Evolutionary conservation across 2,329 filamentous ascomycete species (phyloP).

Genomic region (Fusarium sp.): DNA sequence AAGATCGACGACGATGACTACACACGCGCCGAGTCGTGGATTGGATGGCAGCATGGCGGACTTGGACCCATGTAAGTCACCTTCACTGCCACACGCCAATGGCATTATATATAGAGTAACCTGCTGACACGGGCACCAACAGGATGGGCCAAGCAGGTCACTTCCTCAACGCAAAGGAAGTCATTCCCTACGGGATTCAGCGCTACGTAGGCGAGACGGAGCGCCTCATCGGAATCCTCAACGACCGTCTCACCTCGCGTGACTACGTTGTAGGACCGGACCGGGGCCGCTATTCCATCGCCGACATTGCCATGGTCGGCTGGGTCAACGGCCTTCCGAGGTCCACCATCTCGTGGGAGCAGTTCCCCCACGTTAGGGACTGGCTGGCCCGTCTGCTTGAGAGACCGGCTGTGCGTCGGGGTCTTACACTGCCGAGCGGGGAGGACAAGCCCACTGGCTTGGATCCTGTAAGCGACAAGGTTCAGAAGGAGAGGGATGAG

Average conservation of each 20-base stretch:
- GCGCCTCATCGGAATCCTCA: conserved; percentile 78
- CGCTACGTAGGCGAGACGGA: conserved; percentile 82
- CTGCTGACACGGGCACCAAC: conserved; percentile 30
- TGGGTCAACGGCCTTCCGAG: conserved; percentile 69
- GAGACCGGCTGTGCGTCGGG: conserved; percentile 78
- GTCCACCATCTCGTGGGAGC: conserved; percentile 56
- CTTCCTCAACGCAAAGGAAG: conserved; percentile 75
- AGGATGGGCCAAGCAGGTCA: conserved; percentile 84
- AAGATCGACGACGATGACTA: conserved; percentile 53
- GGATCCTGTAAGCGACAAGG: conserved; percentile 36
- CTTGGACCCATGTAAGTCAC: conserved; percentile 68
- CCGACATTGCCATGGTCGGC: conserved; percentile 78
- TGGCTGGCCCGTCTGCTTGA: conserved; percentile 79
- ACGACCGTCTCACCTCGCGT: conserved; percentile 69
- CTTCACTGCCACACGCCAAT: neutral
- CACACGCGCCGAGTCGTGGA: conserved; percentile 60
- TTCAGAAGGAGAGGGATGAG: conserved; percentile 40
- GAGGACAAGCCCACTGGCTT: conserved; percentile 26
- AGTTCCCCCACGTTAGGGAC: conserved; percentile 78
- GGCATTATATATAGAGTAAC: neutral
- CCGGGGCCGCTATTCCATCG: conserved; percentile 70
- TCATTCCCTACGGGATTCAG: conserved; percentile 77
- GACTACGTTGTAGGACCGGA: conserved; percentile 67
- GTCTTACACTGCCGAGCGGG: conserved; percentile 73
- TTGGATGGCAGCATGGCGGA: conserved; percentile 80